Base-by-base conservation (phyloP, 345 rosid species). In the Cardamine occulta region DNA sequence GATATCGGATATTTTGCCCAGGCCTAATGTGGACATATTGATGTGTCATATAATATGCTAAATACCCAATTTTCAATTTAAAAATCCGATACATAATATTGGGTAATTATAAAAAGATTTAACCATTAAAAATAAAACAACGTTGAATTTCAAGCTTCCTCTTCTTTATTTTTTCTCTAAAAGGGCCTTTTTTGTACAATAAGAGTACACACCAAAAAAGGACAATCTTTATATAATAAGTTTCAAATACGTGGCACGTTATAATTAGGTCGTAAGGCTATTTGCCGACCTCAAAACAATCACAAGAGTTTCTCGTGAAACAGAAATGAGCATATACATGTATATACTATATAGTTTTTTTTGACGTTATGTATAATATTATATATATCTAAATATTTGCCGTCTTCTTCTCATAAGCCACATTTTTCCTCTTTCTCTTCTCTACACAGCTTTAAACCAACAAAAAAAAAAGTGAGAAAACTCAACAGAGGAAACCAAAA, bases 371-470 rank as follows among this genome's bases (percentile, higher is more conserved):
- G n/a, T 26, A 40, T 14, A 26, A 15, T 7, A 28, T 55, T 64
- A 28, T 28, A 28, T 28, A 24, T 63, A 4, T 57, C 2, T 44
- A 24, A 24, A 26, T 64, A 29, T 74, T 28, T 32, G 29, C 56
- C 57, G 48, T 74, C 71, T 44, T 65, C 71, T 39, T 42, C 40
- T n/a, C 48, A 61, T 9, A 10, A 64, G 17, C 72, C 66, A 55
- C 66, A 65, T 65, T 65, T 74, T 69, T 62, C 15, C 31, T 3
- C 44, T 12, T 7, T 21, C 32, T 24, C 23, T 26, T 42, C 68
- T 48, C 17, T 60, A 18, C 48, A 44, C 57, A 55, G 18, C 66
- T 45, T 55, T 74, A 39, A 42, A 44, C 37, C 5, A 42, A 8
- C 51, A 42, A 40, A 40, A 12, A 28, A 18, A 28, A 4, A 35